These are phyloP conservation scores for Phoma sp. DNA, from an alignment of 2,329 filamentous ascomycete species.

Conservation along the genomic window DNA sequence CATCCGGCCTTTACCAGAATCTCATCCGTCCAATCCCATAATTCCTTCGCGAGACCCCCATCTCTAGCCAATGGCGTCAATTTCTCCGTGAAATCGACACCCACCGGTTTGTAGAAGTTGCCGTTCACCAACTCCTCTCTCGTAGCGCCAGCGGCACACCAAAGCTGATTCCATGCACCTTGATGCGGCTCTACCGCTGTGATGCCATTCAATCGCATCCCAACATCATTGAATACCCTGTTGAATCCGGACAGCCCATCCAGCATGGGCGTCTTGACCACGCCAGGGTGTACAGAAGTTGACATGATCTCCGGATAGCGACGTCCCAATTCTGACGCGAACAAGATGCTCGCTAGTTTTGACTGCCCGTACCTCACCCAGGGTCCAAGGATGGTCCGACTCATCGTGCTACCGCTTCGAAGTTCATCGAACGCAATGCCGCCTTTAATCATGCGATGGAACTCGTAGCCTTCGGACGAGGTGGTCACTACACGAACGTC, in stretches of 20 bases:
- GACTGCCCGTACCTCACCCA: slow-evolving; percentile 53
- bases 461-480: slow-evolving; percentile 35
- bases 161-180: slow-evolving; percentile 48
- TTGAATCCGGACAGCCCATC: slow-evolving; percentile 24
- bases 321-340: slow-evolving; percentile 47
- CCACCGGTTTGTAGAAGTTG: slow-evolving; percentile 46
- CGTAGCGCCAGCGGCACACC: slow-evolving; percentile 41
- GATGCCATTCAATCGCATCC: slow-evolving; percentile 1
- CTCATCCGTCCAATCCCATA: slow-evolving; percentile 31
- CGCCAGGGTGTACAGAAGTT: slow-evolving; percentile 54
- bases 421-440: slow-evolving; percentile 46
- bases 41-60: slow-evolving; percentile 12
- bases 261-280: slow-evolving; percentile 50
- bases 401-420: slow-evolving; percentile 28
- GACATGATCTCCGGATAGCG: slow-evolving; percentile 51
- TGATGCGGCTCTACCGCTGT: slow-evolving; percentile 13
- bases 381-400: slow-evolving; percentile 26
- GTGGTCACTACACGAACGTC: slow-evolving; percentile 54
- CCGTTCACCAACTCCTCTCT: slow-evolving; percentile 44
- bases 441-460: slow-evolving; percentile 17
- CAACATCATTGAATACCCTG: slow-evolving; percentile 19
- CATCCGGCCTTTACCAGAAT: slow-evolving; percentile 14
- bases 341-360: slow-evolving; percentile 58
- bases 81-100: slow-evolving; percentile 14
- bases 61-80: slow-evolving; percentile 18